A percentile compares a stretch with the other conserved stretches of the same genome.
Evolutionary conservation across 257 asterid genomes (phyloP).

Genomic region (Solanum microdontum): DNA sequence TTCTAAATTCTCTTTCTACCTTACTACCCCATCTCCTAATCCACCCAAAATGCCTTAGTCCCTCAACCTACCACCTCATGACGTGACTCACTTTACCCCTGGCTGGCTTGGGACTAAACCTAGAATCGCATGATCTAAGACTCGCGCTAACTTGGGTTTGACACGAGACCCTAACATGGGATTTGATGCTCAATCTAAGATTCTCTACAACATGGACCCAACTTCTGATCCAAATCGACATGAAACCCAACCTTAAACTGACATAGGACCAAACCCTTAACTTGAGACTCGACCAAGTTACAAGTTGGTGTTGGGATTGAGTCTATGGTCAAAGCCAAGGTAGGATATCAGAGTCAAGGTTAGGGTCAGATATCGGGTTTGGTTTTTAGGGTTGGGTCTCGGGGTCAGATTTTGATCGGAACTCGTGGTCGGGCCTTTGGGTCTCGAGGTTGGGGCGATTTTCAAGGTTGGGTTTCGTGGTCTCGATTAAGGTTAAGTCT

Average conservation of each 20-base stretch:
- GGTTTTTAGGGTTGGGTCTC: too few relatives aligned
- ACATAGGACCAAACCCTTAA: neutral
- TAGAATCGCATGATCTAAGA: neutral
- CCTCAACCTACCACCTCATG: neutral
- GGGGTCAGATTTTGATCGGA: rapidly evolving
- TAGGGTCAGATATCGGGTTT: too few relatives aligned
- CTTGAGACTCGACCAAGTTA: too few relatives aligned
- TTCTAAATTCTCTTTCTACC: too few relatives aligned
- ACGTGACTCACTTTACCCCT: too few relatives aligned
- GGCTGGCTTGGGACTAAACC: neutral
- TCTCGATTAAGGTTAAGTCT: too few relatives aligned
- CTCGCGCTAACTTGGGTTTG: rapidly evolving
- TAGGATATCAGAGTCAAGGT: neutral
- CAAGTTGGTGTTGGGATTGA: neutral
- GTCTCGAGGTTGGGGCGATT: too few relatives aligned
- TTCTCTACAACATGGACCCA: too few relatives aligned
- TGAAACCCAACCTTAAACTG: neutral
- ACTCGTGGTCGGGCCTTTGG: too few relatives aligned
- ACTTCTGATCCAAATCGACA: neutral
- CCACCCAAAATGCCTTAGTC: neutral
- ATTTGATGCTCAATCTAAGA: neutral
- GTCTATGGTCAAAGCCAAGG: neutral
- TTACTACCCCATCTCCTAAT: neutral
- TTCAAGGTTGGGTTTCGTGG: too few relatives aligned
- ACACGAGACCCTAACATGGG: neutral